Conservation (phyloP, 768 basidiomycete genomes). For the Rhizopogon vesiculosus region DNA sequence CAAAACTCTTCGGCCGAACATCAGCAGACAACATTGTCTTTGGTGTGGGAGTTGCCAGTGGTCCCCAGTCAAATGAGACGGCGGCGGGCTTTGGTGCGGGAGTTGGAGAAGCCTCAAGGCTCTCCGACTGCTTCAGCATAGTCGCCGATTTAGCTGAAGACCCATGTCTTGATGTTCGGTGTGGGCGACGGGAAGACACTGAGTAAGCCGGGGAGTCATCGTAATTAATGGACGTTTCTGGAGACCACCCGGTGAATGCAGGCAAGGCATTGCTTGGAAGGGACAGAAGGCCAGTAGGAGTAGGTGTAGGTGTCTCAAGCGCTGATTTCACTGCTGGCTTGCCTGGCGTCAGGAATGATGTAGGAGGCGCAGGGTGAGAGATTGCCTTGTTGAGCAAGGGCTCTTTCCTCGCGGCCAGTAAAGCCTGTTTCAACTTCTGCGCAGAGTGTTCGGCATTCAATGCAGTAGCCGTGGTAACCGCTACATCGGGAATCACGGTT, state of each 20-base stretch:
- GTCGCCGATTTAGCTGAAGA: background rate
- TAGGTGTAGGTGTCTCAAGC: slow-evolving; percentile 2
- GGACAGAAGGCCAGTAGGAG: slow-evolving; percentile 2
- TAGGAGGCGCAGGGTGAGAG: slow-evolving; percentile 9
- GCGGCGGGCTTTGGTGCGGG: slow-evolving; percentile 1
- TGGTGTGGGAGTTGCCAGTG: slow-evolving; percentile 10
- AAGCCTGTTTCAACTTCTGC: slow-evolving; percentile 61
- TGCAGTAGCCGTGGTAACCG: slow-evolving; percentile 73
- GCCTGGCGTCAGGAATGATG: slow-evolving; percentile 25
- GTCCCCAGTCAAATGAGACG: slow-evolving; percentile 16
- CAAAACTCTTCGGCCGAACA: slow-evolving; percentile 1
- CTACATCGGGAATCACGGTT: slow-evolving; percentile 60
- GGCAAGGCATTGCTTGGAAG: slow-evolving; percentile 16
- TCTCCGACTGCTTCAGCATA: background rate
- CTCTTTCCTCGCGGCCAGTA: slow-evolving; percentile 54
- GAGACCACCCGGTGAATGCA: slow-evolving; percentile 22
- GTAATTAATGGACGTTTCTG: slow-evolving; percentile 12
- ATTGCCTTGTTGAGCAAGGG: slow-evolving; percentile 59
- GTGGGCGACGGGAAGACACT: slow-evolving; percentile 14
- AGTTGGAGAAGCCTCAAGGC: background rate
- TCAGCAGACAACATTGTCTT: slow-evolving; percentile 11
- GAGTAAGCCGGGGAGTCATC: slow-evolving; percentile 11
- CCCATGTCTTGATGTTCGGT: background rate
- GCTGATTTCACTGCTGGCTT: slow-evolving; percentile 14
- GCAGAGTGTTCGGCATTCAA: slow-evolving; percentile 77